Evolutionary conservation across 2,329 filamentous ascomycete genomes (phyloP).

Genomic region (Ophiostoma novo-ulmi): DNA sequence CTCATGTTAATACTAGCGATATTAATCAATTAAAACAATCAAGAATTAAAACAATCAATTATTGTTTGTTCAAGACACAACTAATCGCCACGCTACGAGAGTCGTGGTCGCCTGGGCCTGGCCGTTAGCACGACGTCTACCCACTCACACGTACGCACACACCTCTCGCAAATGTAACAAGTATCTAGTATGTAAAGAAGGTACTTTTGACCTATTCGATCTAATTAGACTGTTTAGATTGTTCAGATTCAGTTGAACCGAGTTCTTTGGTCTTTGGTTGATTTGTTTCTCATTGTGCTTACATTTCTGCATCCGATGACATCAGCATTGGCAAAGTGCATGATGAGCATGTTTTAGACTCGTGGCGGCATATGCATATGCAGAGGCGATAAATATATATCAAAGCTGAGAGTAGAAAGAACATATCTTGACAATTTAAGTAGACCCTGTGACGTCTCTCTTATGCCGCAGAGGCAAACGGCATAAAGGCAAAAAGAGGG

Average conservation of each 20-base stretch:
- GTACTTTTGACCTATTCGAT: too few species aligned
- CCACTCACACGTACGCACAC: conserved; percentile 13
- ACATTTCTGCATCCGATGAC: not conserved
- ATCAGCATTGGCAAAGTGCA: not conserved
- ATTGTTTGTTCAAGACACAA: not conserved
- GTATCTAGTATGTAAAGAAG: not conserved
- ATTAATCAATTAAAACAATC: not conserved
- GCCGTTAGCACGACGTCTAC: conserved; percentile 8
- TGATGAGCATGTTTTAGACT: conserved; percentile 14
- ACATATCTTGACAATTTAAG: not conserved
- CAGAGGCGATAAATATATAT: not conserved
- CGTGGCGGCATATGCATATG: not conserved
- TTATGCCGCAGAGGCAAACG: conserved; percentile 1
- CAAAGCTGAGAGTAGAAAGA: not conserved
- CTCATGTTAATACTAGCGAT: too few species aligned
- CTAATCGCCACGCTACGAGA: conserved; percentile 1
- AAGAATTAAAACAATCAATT: not conserved
- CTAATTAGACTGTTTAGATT: too few species aligned
- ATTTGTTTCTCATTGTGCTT: not conserved
- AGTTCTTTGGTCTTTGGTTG: too few species aligned
- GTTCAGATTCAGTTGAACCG: too few species aligned
- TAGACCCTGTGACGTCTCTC: not conserved
- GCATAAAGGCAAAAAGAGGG: not conserved
- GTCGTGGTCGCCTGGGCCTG: conserved; percentile 4
- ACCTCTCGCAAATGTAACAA: conserved; percentile 13